Percentiles rank a stretch among this genome's conserved stretches.
These are phyloP conservation scores for Penicillium herquei DNA, from an alignment of 495 filamentous ascomycete genomes.

Conservation along the genomic window DNA sequence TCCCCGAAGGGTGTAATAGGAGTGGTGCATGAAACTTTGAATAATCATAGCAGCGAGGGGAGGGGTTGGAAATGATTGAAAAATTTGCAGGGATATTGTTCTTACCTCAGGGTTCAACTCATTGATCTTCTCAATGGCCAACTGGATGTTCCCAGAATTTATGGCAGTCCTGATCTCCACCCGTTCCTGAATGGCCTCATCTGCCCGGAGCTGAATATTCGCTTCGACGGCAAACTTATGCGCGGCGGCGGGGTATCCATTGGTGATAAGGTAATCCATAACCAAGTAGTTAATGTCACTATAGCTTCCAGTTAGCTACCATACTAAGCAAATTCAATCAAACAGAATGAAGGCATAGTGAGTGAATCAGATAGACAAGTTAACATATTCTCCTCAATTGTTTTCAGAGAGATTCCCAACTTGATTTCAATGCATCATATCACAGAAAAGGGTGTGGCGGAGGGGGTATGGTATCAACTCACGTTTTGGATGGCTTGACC, in stretches of 20 bases:
- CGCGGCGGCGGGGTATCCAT: slow-evolving; percentile 91
- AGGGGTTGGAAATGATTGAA: slow-evolving; percentile 7
- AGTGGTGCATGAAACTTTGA: slow-evolving; percentile 99
- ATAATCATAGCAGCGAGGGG: slow-evolving; percentile 78
- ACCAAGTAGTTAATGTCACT: slow-evolving; percentile 96
- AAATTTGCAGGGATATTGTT: slow-evolving; percentile 1
- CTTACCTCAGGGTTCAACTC: slow-evolving; percentile 88
- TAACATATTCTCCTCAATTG: slow-evolving; percentile 80
- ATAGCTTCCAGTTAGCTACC: slow-evolving; percentile 31
- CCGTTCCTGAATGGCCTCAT: slow-evolving; percentile 71
- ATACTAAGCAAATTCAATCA: slow-evolving; percentile 9
- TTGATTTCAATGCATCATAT: slow-evolving; percentile 85
- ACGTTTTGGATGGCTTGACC: slow-evolving; percentile 87
- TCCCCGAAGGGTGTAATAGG: slow-evolving; percentile 73
- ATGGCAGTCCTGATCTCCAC: slow-evolving; percentile 80
- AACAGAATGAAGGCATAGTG: slow-evolving; percentile 10
- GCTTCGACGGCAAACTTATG: slow-evolving; percentile 92
- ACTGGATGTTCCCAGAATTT: slow-evolving; percentile 77
- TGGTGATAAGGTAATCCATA: slow-evolving; percentile 95
- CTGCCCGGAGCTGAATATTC: slow-evolving; percentile 72
- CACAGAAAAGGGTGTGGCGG: slow-evolving; percentile 13
- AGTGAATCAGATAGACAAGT: slow-evolving; percentile 66
- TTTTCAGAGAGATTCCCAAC: slow-evolving; percentile 99
- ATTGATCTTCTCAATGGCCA: slow-evolving; percentile 83
- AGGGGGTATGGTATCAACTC: slow-evolving; percentile 39